Evolutionary conservation across 1,284 basidiomycete species (phyloP).

Genomic region (Puccinia polysora): DNA sequence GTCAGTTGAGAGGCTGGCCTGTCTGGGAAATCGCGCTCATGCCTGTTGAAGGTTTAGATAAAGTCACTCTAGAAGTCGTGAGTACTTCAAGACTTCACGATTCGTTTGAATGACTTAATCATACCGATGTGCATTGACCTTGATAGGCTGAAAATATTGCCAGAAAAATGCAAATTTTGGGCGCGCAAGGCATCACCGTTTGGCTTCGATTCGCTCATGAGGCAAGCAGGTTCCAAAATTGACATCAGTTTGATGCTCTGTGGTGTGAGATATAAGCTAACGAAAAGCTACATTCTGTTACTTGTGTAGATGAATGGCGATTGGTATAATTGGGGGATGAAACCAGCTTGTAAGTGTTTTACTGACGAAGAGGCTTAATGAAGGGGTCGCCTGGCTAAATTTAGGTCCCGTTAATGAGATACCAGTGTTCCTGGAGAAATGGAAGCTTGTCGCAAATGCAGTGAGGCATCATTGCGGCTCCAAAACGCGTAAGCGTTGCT

Average conservation of each 20-base stretch:
- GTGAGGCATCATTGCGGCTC: constrained; percentile 4
- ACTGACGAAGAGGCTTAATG: no score
- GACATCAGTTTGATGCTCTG: background rate
- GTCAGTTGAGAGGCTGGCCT: constrained; percentile 23
- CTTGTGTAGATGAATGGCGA: constrained; percentile 41
- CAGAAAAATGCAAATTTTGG: constrained; percentile 28
- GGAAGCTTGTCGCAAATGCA: constrained; percentile 11
- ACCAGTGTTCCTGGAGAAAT: constrained; percentile 39
- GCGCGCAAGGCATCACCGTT: constrained; percentile 27
- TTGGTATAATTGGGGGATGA: constrained; percentile 39
- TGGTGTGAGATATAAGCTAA: background rate
- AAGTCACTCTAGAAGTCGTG: constrained; percentile 21
- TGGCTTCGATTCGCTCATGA: constrained; percentile 41
- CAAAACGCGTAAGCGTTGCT: background rate
- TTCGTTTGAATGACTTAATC: background rate
- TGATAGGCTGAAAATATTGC: constrained; percentile 33
- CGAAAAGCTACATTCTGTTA: background rate
- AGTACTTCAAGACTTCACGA: background rate
- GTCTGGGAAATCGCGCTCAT: constrained; percentile 40
- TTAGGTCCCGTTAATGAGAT: no score
- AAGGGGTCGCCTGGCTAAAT: no score
- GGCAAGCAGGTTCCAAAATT: background rate
- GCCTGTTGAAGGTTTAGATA: constrained; percentile 28
- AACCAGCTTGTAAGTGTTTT: constrained; percentile 27
- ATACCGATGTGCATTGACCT: background rate